Evolutionary conservation across 495 filamentous ascomycete species (phyloP).

Genomic region (Clohesyomyces aquaticus): DNA sequence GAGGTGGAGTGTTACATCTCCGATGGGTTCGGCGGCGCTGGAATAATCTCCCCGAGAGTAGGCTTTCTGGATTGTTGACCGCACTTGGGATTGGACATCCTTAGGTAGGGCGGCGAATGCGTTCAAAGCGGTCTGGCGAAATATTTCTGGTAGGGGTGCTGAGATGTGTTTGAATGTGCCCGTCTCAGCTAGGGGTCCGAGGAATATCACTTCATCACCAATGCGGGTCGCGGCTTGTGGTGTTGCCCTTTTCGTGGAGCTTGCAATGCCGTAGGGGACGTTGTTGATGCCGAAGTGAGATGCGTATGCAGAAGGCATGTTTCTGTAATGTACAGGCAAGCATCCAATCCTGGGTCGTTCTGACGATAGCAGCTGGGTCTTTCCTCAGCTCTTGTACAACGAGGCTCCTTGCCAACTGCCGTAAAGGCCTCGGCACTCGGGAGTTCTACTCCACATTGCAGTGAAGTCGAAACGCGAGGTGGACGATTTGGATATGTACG

Average conservation of each 20-base stretch:
- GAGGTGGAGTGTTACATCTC: constrained; percentile 36
- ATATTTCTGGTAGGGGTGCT: neutral
- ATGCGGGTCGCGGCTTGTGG: constrained; percentile 28
- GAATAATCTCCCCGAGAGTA: constrained; percentile 5
- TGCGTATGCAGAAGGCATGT: constrained; percentile 12
- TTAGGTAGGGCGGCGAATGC: constrained; percentile 30
- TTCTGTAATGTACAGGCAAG: too few species aligned
- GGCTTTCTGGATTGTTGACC: constrained; percentile 16
- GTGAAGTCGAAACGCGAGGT: too few species aligned
- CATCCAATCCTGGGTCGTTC: too few species aligned
- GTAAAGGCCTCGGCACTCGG: too few species aligned
- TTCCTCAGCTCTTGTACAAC: too few species aligned
- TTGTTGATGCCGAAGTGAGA: constrained; percentile 29
- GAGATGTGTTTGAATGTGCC: neutral
- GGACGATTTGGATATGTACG: too few species aligned
- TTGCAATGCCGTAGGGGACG: constrained; percentile 27
- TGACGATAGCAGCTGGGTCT: too few species aligned
- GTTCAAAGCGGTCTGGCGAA: constrained; percentile 22
- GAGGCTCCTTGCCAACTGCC: too few species aligned
- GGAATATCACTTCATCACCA: constrained; percentile 17
- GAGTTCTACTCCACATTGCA: too few species aligned
- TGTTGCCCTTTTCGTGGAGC: neutral
- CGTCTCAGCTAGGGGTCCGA: neutral
- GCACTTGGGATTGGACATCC: constrained; percentile 19
- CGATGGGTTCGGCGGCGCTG: constrained; percentile 1